Conservation (phyloP, 495 filamentous ascomycete species). For the Podospora pseudopauciseta region DNA sequence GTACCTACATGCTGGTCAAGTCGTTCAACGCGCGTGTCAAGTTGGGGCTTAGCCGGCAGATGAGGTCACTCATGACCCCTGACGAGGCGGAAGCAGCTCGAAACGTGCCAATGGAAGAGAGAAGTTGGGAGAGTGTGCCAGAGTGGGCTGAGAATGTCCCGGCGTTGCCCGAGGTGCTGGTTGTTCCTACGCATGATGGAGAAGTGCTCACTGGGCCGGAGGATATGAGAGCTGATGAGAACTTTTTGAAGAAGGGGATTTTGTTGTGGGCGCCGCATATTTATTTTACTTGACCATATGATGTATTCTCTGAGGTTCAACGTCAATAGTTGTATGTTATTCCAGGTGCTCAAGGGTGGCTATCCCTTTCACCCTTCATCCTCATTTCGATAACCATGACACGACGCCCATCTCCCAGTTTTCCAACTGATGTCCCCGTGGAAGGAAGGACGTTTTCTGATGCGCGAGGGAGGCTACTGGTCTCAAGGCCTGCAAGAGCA, state of each 20-base stretch:
- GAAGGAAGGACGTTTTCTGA: no score
- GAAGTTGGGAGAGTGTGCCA: slow-evolving; percentile 6
- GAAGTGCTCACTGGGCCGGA: slow-evolving; percentile 3
- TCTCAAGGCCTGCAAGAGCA: no score
- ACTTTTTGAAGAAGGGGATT: slow-evolving; percentile 10
- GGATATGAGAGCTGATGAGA: slow-evolving; percentile 4
- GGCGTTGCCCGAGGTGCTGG: neutral
- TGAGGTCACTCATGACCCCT: neutral
- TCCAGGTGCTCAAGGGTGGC: no score
- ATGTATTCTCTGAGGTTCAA: neutral
- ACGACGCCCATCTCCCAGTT: no score
- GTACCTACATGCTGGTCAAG: neutral
- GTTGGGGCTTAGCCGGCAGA: slow-evolving; percentile 4
- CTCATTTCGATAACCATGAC: no score
- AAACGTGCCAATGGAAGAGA: neutral
- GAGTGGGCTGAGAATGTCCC: slow-evolving; percentile 5
- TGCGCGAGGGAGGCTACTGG: no score
- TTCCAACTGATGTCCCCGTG: no score
- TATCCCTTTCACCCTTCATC: no score
- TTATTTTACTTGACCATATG: neutral
- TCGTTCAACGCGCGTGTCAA: neutral
- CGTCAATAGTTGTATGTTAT: neutral
- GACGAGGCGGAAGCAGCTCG: neutral
- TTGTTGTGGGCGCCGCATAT: slow-evolving; percentile 15
- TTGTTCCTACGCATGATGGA: slow-evolving; percentile 2